Evolutionary conservation across 257 asterid species (phyloP).

Genomic region (Rauvolfia tetraphylla): DNA sequence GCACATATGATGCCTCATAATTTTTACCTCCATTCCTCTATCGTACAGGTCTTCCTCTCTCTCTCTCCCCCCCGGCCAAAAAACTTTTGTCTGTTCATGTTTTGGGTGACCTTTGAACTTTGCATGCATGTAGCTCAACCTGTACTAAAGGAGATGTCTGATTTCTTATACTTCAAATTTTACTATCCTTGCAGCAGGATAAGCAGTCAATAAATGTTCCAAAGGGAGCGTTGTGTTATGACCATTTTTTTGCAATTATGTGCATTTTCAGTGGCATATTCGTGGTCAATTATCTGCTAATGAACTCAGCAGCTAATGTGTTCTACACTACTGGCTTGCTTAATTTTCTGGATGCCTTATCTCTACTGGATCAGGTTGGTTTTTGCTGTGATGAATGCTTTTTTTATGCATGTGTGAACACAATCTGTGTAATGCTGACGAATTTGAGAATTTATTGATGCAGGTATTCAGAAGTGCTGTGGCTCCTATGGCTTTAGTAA

Average conservation of each 20-base stretch:
- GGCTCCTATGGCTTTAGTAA: conserved; percentile 52
- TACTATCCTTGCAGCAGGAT: conserved; percentile 53
- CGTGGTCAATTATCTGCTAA: conserved; percentile 60
- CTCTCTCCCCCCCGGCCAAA: conserved; percentile 11
- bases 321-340: conserved; percentile 66
- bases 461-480: conserved; percentile 78
- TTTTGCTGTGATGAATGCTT: conserved; percentile 1
- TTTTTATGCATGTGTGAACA: not conserved
- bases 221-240: conserved; percentile 57
- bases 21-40: conserved; percentile 88
- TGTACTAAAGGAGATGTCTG: not conserved
- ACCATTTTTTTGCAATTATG: conserved; percentile 77
- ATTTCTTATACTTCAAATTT: conserved; percentile 10
- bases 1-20: conserved; percentile 94
- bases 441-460: conserved; percentile 23
- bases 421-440: conserved; percentile 1
- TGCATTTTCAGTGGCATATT: conserved; percentile 81
- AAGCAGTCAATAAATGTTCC: conserved; percentile 42
- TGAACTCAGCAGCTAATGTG: conserved; percentile 68
- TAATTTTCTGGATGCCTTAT: conserved; percentile 78
- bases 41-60: conserved; percentile 66
- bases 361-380: conserved; percentile 88
- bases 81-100: not conserved
- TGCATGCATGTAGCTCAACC: not conserved
- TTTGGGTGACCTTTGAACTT: not conserved